phyloP scores from a whole-genome alignment of 2,329 filamentous ascomycete species.

The Claviceps sp. region DNA sequence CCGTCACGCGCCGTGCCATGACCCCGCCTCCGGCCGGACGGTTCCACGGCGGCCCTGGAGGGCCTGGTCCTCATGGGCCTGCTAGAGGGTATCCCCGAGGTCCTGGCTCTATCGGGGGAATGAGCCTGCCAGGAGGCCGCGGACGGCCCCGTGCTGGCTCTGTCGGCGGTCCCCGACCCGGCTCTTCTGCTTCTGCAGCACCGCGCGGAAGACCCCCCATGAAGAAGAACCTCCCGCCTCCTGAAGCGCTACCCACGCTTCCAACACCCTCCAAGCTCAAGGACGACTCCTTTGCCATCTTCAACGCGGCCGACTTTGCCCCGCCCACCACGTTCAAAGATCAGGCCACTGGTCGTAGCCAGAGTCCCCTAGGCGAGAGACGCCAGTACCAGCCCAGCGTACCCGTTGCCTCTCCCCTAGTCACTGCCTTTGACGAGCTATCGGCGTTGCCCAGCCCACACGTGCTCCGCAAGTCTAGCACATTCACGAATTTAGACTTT shows the following conservation, averaged over 20 bases:
- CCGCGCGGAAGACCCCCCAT: slow-evolving; percentile 24
- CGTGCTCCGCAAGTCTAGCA: slow-evolving; percentile 60
- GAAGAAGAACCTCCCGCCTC: slow-evolving; percentile 50
- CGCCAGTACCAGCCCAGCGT: slow-evolving; percentile 63
- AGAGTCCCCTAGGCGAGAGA: slow-evolving; percentile 50
- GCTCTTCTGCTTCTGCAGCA: slow-evolving; percentile 47
- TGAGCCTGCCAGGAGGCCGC: slow-evolving; percentile 29
- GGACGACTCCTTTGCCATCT: slow-evolving; percentile 63
- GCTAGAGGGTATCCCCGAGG: slow-evolving; percentile 15
- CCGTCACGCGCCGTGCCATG: slow-evolving; percentile 82
- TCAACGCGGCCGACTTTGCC: slow-evolving; percentile 68
- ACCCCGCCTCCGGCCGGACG: slow-evolving; percentile 65
- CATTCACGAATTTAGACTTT: slow-evolving; percentile 71
- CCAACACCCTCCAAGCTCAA: slow-evolving; percentile 76
- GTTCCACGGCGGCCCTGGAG: slow-evolving; percentile 23
- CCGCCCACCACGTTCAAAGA: slow-evolving; percentile 58
- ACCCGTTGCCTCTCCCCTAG: slow-evolving; percentile 63
- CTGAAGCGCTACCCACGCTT: slow-evolving; percentile 57
- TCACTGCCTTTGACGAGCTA: slow-evolving; percentile 77
- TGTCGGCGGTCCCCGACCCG: slow-evolving; percentile 29
- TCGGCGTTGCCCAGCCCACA: slow-evolving; percentile 78
- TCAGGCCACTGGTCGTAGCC: slow-evolving; percentile 53
- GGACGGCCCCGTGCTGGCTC: slow-evolving; percentile 43
- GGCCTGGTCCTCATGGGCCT: slow-evolving; percentile 16
- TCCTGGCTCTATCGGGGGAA: slow-evolving; percentile 35